Percentiles rank a stretch among this genome's conserved stretches.
Conservation (phyloP, 2,329 filamentous ascomycete genomes). For the Alternaria longipes region DNA sequence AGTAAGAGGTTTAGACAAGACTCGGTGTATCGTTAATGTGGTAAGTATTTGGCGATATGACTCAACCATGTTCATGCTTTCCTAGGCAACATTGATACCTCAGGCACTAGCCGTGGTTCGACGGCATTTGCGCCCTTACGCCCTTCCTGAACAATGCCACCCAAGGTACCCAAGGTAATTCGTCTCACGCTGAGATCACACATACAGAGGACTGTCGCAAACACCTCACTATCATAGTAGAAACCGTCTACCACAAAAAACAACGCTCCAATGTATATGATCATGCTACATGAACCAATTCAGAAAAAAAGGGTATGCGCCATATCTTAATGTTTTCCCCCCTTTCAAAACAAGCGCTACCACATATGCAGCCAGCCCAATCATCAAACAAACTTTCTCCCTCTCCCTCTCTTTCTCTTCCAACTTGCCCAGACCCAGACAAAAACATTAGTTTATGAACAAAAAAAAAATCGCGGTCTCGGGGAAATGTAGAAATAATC, state of each 20-base stretch:
- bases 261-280: slow-evolving; percentile 10
- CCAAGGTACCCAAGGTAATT: background rate
- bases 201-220: background rate
- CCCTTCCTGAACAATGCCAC: background rate
- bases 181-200: background rate
- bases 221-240: background rate
- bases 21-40: background rate
- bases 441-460: slow-evolving; percentile 18
- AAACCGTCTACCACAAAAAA: background rate
- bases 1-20: background rate
- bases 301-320: slow-evolving; percentile 16
- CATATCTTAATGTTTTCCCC: slow-evolving; percentile 11
- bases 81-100: background rate
- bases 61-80: background rate
- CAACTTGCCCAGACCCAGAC: slow-evolving; percentile 1
- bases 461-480: slow-evolving; percentile 1
- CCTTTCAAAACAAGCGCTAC: background rate
- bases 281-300: slow-evolving; percentile 13
- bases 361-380: slow-evolving; percentile 2
- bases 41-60: background rate
- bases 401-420: background rate
- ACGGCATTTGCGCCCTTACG: slow-evolving; percentile 4
- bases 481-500: background rate
- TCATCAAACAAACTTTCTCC: background rate
- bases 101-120: background rate